Evolutionary conservation across 768 basidiomycete genomes (phyloP), one percentile per base, ranked within the genome.

Genomic region (Trametopsis cervina): DNA sequence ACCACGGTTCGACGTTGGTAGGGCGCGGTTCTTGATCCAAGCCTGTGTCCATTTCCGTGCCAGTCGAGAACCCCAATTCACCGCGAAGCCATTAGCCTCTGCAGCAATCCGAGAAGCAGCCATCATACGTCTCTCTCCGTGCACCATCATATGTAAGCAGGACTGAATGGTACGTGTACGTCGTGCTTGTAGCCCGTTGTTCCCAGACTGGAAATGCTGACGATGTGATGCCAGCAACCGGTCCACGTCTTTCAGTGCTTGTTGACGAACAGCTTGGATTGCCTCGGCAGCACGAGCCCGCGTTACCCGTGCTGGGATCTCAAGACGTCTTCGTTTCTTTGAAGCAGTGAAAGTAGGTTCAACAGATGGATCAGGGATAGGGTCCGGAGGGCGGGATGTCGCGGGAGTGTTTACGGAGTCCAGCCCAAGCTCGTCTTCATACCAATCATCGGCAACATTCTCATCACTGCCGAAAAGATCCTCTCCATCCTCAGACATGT

Each of bases 81-180:
- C 15, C 7, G 9, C 29, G 15, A 33, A 23, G 12, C 27, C 48
- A 17, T 52, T 22, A 6, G 29, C 39, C 27, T 52, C 60, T n/a
- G 60, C 64, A 41, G 57, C 55, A 7, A 20, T 24, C 42, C 54
- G 21, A 5, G 60, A 63, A 27, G 60, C 58, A 4, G 62, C 58
- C 12, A 59, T 59, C 21, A 33, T 21, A 3, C 12, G 21, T 13
- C 47, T 36, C 2, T 42, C 22, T 25, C 21, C 37, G 53, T 15
- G 9, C 7, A 15, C 29, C 7, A 33, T 7, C 15, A 33, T 33
- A 15, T 33, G 7, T 15, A 33, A 33, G 40, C 25, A 43, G 22
- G 17, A 36, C 29, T 59, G 45, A 29, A 66, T 63, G 40, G 56
- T 47, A 22, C 48, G 42, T 21, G 61, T 54, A 4, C 52, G 54